Base-by-base conservation (phyloP, 352 stramenopile species). In the Globisporangium irregulare region DNA sequence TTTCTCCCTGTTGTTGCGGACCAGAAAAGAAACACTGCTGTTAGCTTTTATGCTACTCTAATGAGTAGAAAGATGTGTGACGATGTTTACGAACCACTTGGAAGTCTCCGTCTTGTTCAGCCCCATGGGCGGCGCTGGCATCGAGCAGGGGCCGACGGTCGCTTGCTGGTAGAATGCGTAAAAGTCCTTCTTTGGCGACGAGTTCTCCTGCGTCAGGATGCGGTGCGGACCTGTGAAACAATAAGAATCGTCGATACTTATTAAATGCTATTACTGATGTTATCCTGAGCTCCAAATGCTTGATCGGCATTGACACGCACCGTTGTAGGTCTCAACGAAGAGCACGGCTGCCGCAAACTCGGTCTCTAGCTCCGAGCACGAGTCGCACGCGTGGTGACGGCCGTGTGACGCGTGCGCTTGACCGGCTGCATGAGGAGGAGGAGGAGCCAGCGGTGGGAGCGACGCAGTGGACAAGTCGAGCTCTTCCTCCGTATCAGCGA, bases 281-380 rank as follows among this genome's bases (percentile, higher is more conserved):
- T 50, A 5, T 20, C 18, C 14, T n/a, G 41, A 50, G 41, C 41
- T 50, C 41, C 20, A n/a, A 50, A 50, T 9, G 38, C 41, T 50
- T 4, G 18, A 8, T 50, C 5, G 41, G 41, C 15, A 50, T n/a
- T n/a, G 6, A 18, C 18, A 48, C 64, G 34, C 29, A 76, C 73
- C 85, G 32, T 88, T 84, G 58, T 95, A 95, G 46, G 80, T 84
- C 74, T 95, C 83, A 12, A 95, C 81, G 67, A 95, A 95, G 50
- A 90, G 75, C 36, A 93, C 82, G 9, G 83, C 87, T 6, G 74
- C 83, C 1, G 80, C 79, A 54, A 95, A 95, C 62, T 93, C 84
- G 51, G 74, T 79, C 71, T 95, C 85, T 18, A 95, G 59, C 32
- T 87, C 80, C 7, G 70, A 68, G 59, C 76, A 87, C 24, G 80